Conservation (phyloP, 1,139 yeast genomes). For the Blastobotrys illinoisensis region DNA sequence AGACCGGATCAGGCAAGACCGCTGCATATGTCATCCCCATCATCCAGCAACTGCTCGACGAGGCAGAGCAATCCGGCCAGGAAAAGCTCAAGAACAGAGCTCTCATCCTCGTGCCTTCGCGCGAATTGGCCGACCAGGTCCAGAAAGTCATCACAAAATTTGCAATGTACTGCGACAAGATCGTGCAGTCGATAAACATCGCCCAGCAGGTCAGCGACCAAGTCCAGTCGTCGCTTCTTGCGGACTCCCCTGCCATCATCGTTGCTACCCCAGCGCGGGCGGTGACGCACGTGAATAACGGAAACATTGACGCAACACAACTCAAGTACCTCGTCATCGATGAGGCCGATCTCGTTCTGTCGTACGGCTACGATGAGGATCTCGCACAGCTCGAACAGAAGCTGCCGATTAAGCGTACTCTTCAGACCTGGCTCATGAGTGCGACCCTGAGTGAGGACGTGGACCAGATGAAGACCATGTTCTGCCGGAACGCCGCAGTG, state of each 20-base stretch:
- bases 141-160: slow-evolving; percentile 62
- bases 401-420: slow-evolving; percentile 64
- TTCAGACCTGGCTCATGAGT: slow-evolving; percentile 92
- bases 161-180: slow-evolving; percentile 63
- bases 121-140: slow-evolving; percentile 84
- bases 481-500: slow-evolving; percentile 83
- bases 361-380: slow-evolving; percentile 90
- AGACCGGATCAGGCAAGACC: slow-evolving; percentile 90
- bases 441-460: slow-evolving; percentile 91
- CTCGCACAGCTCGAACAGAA: slow-evolving; percentile 52
- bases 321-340: slow-evolving; percentile 79
- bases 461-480: slow-evolving; percentile 63
- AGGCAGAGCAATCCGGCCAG: slow-evolving; percentile 18
- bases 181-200: slow-evolving; percentile 62
- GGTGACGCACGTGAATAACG: slow-evolving; percentile 39
- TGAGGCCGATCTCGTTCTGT: slow-evolving; percentile 87
- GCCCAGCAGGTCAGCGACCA: slow-evolving; percentile 69
- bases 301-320: slow-evolving; percentile 37
- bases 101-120: slow-evolving; percentile 74
- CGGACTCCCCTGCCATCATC: slow-evolving; percentile 69
- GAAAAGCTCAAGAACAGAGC: slow-evolving; percentile 30
- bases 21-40: slow-evolving; percentile 80
- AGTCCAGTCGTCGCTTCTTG: slow-evolving; percentile 63
- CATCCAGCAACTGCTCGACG: slow-evolving; percentile 55
- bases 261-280: slow-evolving; percentile 86